Base-by-base conservation (phyloP, 306 rosid genomes). In the Dalbergia oliveri region DNA sequence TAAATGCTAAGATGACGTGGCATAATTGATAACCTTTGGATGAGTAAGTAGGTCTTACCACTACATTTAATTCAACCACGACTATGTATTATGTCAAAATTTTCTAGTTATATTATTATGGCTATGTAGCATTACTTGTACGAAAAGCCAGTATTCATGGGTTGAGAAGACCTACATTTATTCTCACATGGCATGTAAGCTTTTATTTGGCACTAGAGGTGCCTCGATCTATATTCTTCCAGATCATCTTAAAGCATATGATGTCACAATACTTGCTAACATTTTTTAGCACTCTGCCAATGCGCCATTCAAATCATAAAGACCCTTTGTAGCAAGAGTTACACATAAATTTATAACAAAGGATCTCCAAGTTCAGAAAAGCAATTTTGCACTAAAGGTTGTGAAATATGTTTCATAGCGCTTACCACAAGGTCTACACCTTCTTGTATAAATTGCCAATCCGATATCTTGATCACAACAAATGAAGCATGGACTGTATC, bases 401-500 rank as follows among this genome's bases (percentile, higher is more conserved):
- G 50, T 0, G 9, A 57, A 33, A 57, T 12, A 44, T 1, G 15
- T 12, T 66, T 44, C 35, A 62, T 5, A 35, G 26, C 13, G 31
- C 84, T 81, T 85, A 88, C 94, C 91, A 83, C 69, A 15, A 90
- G 74, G 61, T 90, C 93, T 75, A 92, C 76, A 23, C 93, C 91
- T 5, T 88, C 89, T 65, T 80, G 73, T 54, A 81, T 70, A 61
- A 66, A 70, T 82, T 86, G 90, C 97, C 93, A 90, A 53, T 88
- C 15, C 5, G 86, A 9, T 21, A 67, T 60, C 82, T 88, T 88
- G 44, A 90, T 79, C 3, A 88, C 89, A 64, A 92, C 97, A 66
- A 92, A 92, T 43, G 97, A 92, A 70, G 87, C 68, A 82, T 88
- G 93, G 2, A 92, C 78, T 3, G 82, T 86, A 81, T 92, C 97